Evolutionary conservation across 257 asterid genomes (phyloP).

Genomic region (Ligustrum vulgare): DNA sequence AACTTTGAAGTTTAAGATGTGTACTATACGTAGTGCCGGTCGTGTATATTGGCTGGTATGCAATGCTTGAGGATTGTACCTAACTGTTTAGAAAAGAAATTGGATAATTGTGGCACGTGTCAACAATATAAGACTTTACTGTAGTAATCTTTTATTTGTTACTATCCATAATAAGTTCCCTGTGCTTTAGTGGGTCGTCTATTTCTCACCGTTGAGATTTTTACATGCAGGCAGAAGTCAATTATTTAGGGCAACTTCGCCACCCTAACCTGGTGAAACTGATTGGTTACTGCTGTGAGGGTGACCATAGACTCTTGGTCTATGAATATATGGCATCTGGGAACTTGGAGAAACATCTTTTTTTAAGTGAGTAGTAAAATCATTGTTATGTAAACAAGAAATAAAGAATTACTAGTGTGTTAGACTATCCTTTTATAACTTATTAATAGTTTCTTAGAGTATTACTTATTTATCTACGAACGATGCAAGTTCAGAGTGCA

Average conservation of each 20-base stretch:
- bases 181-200: conserved; percentile 7
- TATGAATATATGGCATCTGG: conserved; percentile 96
- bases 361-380: conserved; percentile 59
- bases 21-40: neutral
- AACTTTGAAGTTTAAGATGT: neutral
- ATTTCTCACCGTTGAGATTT: conserved; percentile 28
- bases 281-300: conserved; percentile 93
- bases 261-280: conserved; percentile 86
- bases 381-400: neutral
- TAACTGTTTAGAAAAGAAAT: neutral
- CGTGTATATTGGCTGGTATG: neutral
- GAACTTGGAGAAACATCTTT: conserved; percentile 86
- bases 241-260: conserved; percentile 81
- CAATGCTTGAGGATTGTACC: neutral
- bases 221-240: conserved; percentile 83
- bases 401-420: neutral
- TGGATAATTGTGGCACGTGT: conserved; percentile 11
- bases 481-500: neutral
- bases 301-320: conserved; percentile 78
- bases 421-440: neutral
- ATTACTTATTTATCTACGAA: neutral
- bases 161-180: neutral
- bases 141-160: neutral
- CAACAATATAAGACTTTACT: neutral
- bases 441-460: conserved; percentile 5